Evolutionary conservation across 768 basidiomycete species (phyloP).

Genomic region (Collybia mongolica): DNA sequence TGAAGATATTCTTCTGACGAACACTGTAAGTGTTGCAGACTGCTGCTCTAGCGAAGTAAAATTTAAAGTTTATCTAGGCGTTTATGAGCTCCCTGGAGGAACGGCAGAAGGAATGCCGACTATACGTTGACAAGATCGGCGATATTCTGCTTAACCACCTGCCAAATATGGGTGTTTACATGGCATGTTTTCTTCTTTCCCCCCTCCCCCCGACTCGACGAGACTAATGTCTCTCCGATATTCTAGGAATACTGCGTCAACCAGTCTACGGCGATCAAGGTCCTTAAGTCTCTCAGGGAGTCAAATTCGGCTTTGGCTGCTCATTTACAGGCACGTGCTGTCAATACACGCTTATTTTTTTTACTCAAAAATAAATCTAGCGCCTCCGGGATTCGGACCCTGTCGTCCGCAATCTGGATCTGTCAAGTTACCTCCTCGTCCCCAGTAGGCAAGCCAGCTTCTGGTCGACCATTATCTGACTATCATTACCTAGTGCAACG

Average conservation of each 20-base stretch:
- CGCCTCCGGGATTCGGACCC: conserved; percentile 70
- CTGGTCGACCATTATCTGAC: conserved; percentile 1
- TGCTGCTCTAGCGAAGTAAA: neutral
- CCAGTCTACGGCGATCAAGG: conserved; percentile 74
- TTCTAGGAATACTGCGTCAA: conserved; percentile 89
- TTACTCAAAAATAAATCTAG: conserved; percentile 31
- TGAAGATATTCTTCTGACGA: conserved; percentile 87
- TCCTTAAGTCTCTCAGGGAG: conserved; percentile 71
- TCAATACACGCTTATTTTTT: no score
- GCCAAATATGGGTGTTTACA: conserved; percentile 76
- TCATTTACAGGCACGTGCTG: conserved; percentile 59
- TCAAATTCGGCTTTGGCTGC: conserved; percentile 61
- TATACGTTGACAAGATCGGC: conserved; percentile 88
- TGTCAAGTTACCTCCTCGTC: conserved; percentile 89
- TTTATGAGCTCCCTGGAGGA: conserved; percentile 90
- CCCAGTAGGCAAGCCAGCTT: conserved; percentile 60
- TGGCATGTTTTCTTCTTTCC: conserved; percentile 53
- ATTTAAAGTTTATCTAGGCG: conserved; percentile 37
- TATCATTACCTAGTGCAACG: conserved; percentile 72
- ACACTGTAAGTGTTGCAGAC: conserved; percentile 57
- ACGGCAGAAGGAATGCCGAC: conserved; percentile 85
- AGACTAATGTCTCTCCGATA: no score
- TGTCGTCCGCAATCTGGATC: conserved; percentile 74
- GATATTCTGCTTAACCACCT: conserved; percentile 80
- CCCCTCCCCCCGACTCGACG: neutral